These are phyloP conservation scores for Hypoxylon subgilvum DNA, from an alignment of 495 filamentous ascomycete genomes.

Conservation along the genomic window DNA sequence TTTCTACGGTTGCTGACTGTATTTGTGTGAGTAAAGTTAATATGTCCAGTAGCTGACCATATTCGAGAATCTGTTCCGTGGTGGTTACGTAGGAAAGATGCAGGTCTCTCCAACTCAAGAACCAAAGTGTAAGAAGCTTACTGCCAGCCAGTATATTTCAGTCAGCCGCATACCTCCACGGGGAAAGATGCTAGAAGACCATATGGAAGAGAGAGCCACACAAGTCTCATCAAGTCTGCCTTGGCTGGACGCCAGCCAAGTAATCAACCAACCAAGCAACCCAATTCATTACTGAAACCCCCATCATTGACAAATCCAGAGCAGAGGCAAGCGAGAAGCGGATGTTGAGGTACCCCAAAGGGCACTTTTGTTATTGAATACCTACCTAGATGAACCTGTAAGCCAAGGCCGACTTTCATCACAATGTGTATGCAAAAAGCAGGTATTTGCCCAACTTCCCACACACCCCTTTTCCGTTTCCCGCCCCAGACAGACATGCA, in stretches of 20 bases:
- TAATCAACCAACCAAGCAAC: constrained; percentile 13
- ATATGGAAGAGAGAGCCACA: neutral
- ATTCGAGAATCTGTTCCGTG: neutral
- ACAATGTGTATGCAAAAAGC: constrained; percentile 5
- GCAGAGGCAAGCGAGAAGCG: constrained; percentile 7
- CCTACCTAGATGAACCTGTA: constrained; percentile 17
- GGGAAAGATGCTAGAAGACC: neutral
- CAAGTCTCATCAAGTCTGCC: constrained; percentile 14
- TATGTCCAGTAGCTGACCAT: neutral
- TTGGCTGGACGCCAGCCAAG: constrained; percentile 6
- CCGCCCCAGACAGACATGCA: constrained; percentile 20
- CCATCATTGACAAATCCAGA: constrained; percentile 22
- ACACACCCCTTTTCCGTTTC: neutral
- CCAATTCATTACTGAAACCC: constrained; percentile 20
- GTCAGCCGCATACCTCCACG: constrained; percentile 24
- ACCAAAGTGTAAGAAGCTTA: neutral
- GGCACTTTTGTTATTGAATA: constrained; percentile 18
- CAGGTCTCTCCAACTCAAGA: neutral
- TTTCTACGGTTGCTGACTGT: constrained; percentile 7
- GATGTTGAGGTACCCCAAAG: constrained; percentile 32
- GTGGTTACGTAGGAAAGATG: neutral
- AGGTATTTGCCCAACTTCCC: constrained; percentile 2
- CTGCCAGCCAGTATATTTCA: constrained; percentile 19
- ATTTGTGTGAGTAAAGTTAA: constrained; percentile 3
- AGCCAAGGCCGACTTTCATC: constrained; percentile 24